Evolutionary conservation across 768 basidiomycete genomes (phyloP).

Genomic region (Hygrocybe punicea): DNA sequence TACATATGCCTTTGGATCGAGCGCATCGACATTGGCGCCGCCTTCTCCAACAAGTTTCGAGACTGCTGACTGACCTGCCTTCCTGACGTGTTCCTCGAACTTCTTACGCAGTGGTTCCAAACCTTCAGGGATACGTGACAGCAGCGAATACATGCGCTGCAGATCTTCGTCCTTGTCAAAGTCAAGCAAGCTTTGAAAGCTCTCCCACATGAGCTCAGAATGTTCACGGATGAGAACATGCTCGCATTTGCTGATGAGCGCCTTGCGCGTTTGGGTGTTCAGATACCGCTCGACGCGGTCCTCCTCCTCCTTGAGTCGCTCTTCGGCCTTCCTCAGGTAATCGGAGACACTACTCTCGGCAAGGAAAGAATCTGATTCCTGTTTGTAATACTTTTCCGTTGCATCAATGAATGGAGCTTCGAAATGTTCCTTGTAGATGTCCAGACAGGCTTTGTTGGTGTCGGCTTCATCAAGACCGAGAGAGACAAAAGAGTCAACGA

Average conservation of each 20-base stretch:
- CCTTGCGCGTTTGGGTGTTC: slow-evolving; percentile 82
- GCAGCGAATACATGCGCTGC: slow-evolving; percentile 90
- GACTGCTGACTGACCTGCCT: slow-evolving; percentile 78
- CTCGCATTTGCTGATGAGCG: slow-evolving; percentile 80
- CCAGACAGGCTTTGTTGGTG: slow-evolving; percentile 87
- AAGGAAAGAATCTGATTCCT: slow-evolving; percentile 88
- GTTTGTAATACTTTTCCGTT: slow-evolving; percentile 87
- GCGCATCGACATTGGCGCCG: slow-evolving; percentile 51
- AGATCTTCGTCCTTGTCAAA: slow-evolving; percentile 94
- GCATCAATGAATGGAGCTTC: slow-evolving; percentile 84
- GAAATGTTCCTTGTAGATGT: slow-evolving; percentile 90
- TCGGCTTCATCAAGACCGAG: slow-evolving; percentile 91
- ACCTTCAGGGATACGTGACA: slow-evolving; percentile 86
- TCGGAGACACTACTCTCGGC: slow-evolving; percentile 87
- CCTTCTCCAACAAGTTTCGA: slow-evolving; percentile 65
- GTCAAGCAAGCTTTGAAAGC: slow-evolving; percentile 85
- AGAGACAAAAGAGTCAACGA: slow-evolving; percentile 92
- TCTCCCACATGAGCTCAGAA: slow-evolving; percentile 82
- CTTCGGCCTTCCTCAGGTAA: slow-evolving; percentile 93
- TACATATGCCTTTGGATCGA: slow-evolving; percentile 93
- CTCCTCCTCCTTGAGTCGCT: slow-evolving; percentile 89
- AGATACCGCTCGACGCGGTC: slow-evolving; percentile 93
- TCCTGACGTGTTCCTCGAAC: slow-evolving; percentile 95
- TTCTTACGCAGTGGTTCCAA: slow-evolving; percentile 86
- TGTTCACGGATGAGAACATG: slow-evolving; percentile 88